Evolutionary conservation across 352 stramenopile genomes (phyloP), one percentile per base, ranked within the genome.

Genomic region (Blastocystis sp.): DNA sequence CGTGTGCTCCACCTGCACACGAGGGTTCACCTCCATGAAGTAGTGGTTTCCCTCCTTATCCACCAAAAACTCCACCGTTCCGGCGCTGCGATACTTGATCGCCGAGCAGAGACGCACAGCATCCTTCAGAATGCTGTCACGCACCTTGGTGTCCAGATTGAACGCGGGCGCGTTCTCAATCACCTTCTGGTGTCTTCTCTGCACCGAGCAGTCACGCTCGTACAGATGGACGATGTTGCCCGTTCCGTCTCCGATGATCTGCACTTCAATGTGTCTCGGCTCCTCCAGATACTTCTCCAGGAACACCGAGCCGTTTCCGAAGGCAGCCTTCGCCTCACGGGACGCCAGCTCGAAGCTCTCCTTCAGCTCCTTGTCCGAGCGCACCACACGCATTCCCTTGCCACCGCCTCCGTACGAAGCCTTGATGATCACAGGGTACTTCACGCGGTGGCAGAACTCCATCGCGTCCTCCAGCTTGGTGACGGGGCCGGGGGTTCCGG

Each of bases 21-120:
- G 93, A 18, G 96, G 94, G 89, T 99, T 99, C 84, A 98, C 94
- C 91, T 99, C 96, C 81, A 98, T 97, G 88, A 99, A 98, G 90
- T 96, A 96, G 90, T 95, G 91, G 87, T 87, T 92, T 54, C 88
- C 88, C 16, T 72, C 40, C 87, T 97, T 91, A 88, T 98, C 95
- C 67, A 98, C 91, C 0, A 99, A 90, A 87, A 98, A 99, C 90
- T 99, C 96, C 32, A 98, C 94, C 8, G 95, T 99, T 76, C 95
- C 95, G 14, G 96, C 95, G 89, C 97, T 97, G 36, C 94, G 88
- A 89, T 98, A 98, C 61, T 96, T 94, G 42, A 93, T 93, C 18
- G 92, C 91, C 72, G 90, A 91, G 8, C 94, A 93, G 51, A 98
- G 91, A 16, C 90, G 89, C 65, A 96, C 90, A 0, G 95, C 93